Conservation (phyloP, 2,329 filamentous ascomycete genomes). For the Chaetothyriales sp. region DNA sequence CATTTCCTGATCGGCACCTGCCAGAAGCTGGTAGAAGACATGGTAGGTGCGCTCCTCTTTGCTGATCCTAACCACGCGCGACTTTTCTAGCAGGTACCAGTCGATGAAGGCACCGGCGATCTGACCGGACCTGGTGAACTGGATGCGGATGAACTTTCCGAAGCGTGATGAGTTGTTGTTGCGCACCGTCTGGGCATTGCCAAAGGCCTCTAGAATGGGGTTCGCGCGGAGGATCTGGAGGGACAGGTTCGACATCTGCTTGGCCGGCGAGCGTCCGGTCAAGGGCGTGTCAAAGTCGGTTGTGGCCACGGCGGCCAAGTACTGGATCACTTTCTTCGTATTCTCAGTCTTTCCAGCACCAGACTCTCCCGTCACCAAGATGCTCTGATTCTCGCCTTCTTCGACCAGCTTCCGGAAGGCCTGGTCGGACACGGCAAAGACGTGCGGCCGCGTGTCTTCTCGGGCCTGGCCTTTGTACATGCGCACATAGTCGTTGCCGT, state of each 20-base stretch:
- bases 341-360: conserved; percentile 98
- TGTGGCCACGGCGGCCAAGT: conserved; percentile 83
- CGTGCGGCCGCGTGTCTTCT: conserved; percentile 92
- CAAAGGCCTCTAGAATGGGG: conserved; percentile 92
- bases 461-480: conserved; percentile 88
- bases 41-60: conserved; percentile 87
- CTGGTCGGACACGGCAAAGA: conserved; percentile 93
- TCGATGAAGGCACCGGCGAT: conserved; percentile 95
- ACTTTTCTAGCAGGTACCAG: conserved; percentile 97
- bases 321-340: conserved; percentile 98
- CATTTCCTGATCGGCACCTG: conserved; percentile 59
- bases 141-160: conserved; percentile 96
- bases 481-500: conserved; percentile 90
- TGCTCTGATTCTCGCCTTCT: conserved; percentile 91
- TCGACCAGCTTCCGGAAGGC: conserved; percentile 92
- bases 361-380: conserved; percentile 94
- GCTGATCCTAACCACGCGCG: conserved; percentile 83
- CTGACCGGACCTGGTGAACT: conserved; percentile 73
- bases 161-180: conserved; percentile 99
- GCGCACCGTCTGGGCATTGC: conserved; percentile 91
- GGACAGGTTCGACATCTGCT: conserved; percentile 68
- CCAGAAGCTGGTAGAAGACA: conserved; percentile 88
- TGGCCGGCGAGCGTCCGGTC: conserved; percentile 41
- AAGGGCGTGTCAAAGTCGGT: conserved; percentile 49
- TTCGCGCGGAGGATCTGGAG: conserved; percentile 94